These are phyloP conservation scores for Tuber calosporum DNA, from an alignment of 495 filamentous ascomycete species.

Conservation along the genomic window DNA sequence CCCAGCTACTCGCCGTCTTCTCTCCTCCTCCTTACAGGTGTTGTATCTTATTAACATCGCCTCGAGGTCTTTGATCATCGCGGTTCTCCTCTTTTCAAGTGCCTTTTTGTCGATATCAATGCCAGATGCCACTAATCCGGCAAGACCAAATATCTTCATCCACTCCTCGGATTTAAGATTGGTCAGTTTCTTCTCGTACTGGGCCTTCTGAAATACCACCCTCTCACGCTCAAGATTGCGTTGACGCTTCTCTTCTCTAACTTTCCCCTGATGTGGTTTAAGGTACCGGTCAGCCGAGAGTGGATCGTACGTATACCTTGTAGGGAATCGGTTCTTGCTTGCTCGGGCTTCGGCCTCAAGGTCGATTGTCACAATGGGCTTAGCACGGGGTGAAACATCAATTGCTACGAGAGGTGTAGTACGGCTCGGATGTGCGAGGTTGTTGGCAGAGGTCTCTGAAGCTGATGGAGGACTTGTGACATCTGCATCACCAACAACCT, in stretches of 20 bases:
- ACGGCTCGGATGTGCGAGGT: neutral
- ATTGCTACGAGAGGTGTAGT: constrained; percentile 1
- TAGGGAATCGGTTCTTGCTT: constrained; percentile 21
- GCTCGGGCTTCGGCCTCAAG: constrained; percentile 33
- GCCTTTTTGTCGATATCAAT: constrained; percentile 66
- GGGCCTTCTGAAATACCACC: constrained; percentile 84
- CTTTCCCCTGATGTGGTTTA: constrained; percentile 26
- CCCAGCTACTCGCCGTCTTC: constrained; percentile 54
- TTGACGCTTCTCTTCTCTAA: constrained; percentile 65
- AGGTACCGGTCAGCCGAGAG: constrained; percentile 31
- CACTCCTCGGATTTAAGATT: constrained; percentile 86
- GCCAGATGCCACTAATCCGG: constrained; percentile 48
- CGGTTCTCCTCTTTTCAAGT: constrained; percentile 75
- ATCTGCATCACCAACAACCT: constrained; percentile 18
- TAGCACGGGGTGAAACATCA: constrained; percentile 11
- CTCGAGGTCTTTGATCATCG: constrained; percentile 74
- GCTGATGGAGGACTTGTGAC: neutral
- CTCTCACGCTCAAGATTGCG: constrained; percentile 88
- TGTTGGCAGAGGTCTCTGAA: constrained; percentile 2
- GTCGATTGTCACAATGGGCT: constrained; percentile 25
- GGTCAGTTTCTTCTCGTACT: constrained; percentile 76
- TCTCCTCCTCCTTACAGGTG: constrained; percentile 83
- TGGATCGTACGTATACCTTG: constrained; percentile 28
- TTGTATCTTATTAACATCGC: constrained; percentile 78
- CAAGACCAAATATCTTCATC: constrained; percentile 89